A percentile compares a stretch with the other conserved stretches of the same genome.
phyloP scores from a whole-genome alignment of 2,329 filamentous ascomycete species.

The Hyphodiscus sp. region DNA sequence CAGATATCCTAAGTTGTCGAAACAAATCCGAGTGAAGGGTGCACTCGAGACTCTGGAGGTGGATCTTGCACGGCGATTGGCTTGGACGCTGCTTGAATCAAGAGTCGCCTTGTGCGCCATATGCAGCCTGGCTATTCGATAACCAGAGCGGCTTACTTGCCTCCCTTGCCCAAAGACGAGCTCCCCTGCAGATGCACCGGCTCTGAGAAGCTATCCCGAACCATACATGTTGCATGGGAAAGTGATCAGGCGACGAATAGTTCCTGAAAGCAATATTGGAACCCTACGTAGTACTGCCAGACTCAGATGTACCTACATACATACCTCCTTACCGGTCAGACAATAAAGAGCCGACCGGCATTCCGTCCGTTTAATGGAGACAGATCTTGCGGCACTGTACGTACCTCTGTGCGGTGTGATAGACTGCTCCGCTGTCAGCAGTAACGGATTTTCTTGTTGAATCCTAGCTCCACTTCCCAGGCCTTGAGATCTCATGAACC shows the following conservation, averaged over 20 bases:
- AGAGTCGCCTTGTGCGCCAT: background rate
- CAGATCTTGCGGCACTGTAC: too few relatives aligned
- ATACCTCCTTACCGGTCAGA: background rate
- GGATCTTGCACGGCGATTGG: background rate
- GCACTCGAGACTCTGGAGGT: background rate
- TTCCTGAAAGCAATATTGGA: background rate
- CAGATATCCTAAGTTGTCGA: background rate
- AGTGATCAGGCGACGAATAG: too few relatives aligned
- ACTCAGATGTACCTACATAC: background rate
- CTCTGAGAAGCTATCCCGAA: background rate
- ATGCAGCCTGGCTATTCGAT: background rate
- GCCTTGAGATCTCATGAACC: background rate
- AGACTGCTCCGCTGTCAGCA: background rate
- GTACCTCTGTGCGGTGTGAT: background rate
- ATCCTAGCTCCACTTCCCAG: background rate
- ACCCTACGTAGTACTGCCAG: background rate
- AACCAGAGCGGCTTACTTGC: background rate
- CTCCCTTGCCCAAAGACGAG: background rate
- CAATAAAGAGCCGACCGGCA: background rate
- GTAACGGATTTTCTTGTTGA: background rate
- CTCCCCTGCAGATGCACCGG: background rate
- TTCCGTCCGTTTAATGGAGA: background rate
- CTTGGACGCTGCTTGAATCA: background rate
- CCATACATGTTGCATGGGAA: background rate
- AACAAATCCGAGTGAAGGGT: background rate